Conservation (phyloP, 495 filamentous ascomycete genomes). For the Sphaerosporella brunnea region DNA sequence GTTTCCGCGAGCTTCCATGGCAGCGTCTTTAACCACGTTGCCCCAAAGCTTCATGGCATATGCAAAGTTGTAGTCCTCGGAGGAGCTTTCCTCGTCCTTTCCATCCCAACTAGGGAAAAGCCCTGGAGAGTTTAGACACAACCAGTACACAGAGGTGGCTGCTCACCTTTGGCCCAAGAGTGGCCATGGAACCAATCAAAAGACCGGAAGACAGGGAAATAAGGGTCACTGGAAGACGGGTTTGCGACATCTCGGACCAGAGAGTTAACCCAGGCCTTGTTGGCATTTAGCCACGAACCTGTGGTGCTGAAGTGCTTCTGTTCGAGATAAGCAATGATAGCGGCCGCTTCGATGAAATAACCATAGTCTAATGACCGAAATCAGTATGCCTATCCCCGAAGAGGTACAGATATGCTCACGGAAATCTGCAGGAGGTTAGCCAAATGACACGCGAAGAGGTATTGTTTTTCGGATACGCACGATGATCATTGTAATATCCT, state of each 20-base stretch:
- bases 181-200: constrained; percentile 96
- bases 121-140: too few relatives aligned
- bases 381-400: background rate
- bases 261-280: constrained; percentile 32
- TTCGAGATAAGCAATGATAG: constrained; percentile 69
- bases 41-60: constrained; percentile 96
- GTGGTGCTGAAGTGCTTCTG: constrained; percentile 2
- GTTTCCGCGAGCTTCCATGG: constrained; percentile 70
- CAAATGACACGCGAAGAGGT: too few relatives aligned
- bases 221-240: constrained; percentile 45
- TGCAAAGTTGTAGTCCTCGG: constrained; percentile 72
- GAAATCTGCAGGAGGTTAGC: too few relatives aligned
- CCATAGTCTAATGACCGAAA: constrained; percentile 32
- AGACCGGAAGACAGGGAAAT: constrained; percentile 62
- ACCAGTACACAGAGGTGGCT: too few relatives aligned
- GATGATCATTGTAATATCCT: constrained; percentile 78
- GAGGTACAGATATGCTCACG: constrained; percentile 23
- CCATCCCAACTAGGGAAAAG: constrained; percentile 47
- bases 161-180: constrained; percentile 83
- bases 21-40: constrained; percentile 47
- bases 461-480: too few relatives aligned
- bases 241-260: constrained; percentile 67
- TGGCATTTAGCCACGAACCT: background rate
- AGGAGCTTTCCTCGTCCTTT: constrained; percentile 78
- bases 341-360: constrained; percentile 79